These are phyloP conservation scores for Cardamine chenopodiifolia DNA, from an alignment of 345 rosid genomes.

Conservation along the genomic window DNA sequence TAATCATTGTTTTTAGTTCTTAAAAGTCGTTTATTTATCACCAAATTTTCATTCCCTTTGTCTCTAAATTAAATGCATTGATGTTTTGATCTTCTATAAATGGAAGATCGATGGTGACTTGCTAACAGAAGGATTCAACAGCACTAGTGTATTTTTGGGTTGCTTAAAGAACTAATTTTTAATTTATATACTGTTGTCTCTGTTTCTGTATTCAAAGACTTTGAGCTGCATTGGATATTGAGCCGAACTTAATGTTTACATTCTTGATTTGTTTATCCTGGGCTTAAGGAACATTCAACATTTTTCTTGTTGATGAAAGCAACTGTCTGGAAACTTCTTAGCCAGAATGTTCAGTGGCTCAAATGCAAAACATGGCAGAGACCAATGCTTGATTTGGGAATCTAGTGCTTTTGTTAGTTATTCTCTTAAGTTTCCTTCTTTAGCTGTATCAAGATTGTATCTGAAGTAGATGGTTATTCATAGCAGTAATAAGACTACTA, in stretches of 20 bases:
- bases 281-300: neutral
- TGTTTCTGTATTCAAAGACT: neutral
- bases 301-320: constrained; percentile 13
- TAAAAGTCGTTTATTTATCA: neutral
- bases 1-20: neutral
- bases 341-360: neutral
- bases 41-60: neutral
- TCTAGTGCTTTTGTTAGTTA: neutral
- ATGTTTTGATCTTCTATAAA: neutral
- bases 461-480: neutral
- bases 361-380: neutral
- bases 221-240: constrained; percentile 7
- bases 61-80: neutral
- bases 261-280: neutral
- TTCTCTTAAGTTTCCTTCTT: neutral
- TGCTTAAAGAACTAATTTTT: constrained; percentile 24
- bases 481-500: neutral
- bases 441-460: neutral
- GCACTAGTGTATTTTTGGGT: neutral
- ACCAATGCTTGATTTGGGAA: constrained; percentile 1
- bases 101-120: constrained; percentile 33
- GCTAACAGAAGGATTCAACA: constrained; percentile 3
- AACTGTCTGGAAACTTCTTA: neutral
- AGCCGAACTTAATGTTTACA: neutral
- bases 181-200: constrained; percentile 2